Evolutionary conservation across 1,284 basidiomycete species (phyloP).

Genomic region (Ceratobasidium sp.): DNA sequence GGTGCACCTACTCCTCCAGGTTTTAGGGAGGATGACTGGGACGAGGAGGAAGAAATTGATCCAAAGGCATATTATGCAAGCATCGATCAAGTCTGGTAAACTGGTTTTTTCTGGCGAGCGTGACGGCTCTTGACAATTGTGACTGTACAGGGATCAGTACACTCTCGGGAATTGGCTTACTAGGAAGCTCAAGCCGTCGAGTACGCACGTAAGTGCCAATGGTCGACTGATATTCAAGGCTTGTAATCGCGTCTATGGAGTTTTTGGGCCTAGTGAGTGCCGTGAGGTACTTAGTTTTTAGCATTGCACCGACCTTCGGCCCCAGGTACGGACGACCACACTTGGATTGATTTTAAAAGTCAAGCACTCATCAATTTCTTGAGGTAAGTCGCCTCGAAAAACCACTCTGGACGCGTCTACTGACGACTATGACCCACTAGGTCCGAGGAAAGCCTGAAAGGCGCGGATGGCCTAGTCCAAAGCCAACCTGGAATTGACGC

Average conservation of each 20-base stretch:
- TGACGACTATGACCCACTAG: background rate
- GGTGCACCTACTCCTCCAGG: too few relatives aligned
- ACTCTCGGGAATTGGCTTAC: slow-evolving; percentile 30
- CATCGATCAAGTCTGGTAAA: slow-evolving; percentile 39
- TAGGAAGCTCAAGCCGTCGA: background rate
- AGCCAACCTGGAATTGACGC: slow-evolving; percentile 38
- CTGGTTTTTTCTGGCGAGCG: background rate
- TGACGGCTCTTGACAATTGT: background rate
- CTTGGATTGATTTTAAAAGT: slow-evolving; percentile 31
- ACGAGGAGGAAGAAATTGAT: slow-evolving; percentile 23
- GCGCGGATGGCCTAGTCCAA: slow-evolving; percentile 14
- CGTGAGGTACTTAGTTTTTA: background rate
- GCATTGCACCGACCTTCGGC: background rate
- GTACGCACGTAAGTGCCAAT: background rate
- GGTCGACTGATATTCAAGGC: slow-evolving; percentile 40
- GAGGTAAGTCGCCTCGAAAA: background rate
- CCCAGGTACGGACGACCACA: slow-evolving; percentile 38
- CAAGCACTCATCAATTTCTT: slow-evolving; percentile 15
- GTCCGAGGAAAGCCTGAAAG: slow-evolving; percentile 35
- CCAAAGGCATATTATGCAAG: slow-evolving; percentile 28
- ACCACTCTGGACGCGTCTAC: background rate
- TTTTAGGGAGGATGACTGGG: background rate
- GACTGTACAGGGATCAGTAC: slow-evolving; percentile 19
- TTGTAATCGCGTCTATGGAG: slow-evolving; percentile 35
- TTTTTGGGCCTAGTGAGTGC: slow-evolving; percentile 26